Evolutionary conservation across 2,329 filamentous ascomycete genomes (phyloP).

Genomic region (Fonsecaea nubica): DNA sequence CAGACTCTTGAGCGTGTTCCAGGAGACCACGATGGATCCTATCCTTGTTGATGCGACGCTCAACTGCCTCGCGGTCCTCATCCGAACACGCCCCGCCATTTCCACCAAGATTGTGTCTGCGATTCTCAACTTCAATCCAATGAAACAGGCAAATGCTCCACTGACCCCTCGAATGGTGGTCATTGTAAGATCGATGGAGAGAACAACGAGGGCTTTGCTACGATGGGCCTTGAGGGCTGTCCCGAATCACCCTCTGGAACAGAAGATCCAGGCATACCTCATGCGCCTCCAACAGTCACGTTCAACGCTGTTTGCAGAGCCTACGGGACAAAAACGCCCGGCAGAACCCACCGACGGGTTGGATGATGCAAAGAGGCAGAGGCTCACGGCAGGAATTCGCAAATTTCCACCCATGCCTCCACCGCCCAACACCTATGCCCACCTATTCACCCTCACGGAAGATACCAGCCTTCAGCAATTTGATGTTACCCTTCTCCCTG

Average conservation of each 20-base stretch:
- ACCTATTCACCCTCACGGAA: constrained; percentile 83
- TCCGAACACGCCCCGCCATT: constrained; percentile 80
- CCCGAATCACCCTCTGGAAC: constrained; percentile 75
- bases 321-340: constrained; percentile 72
- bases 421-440: constrained; percentile 77
- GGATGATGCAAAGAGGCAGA: constrained; percentile 82
- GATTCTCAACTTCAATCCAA: constrained; percentile 87
- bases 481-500: constrained; percentile 79
- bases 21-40: constrained; percentile 88
- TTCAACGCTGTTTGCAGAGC: constrained; percentile 79
- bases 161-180: constrained; percentile 81
- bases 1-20: constrained; percentile 80
- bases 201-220: constrained; percentile 83
- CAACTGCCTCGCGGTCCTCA: constrained; percentile 82
- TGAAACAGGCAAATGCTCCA: constrained; percentile 77
- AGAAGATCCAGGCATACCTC: constrained; percentile 84
- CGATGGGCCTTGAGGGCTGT: constrained; percentile 86
- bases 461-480: constrained; percentile 78
- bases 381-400: constrained; percentile 61
- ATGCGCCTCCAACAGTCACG: constrained; percentile 81
- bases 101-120: constrained; percentile 85
- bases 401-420: constrained; percentile 74
- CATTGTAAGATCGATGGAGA: constrained; percentile 90
- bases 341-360: constrained; percentile 74
- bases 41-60: constrained; percentile 88